Evolutionary conservation across 2,329 filamentous ascomycete genomes (phyloP).

Genomic region (Gnomoniopsis smithogilvyi): DNA sequence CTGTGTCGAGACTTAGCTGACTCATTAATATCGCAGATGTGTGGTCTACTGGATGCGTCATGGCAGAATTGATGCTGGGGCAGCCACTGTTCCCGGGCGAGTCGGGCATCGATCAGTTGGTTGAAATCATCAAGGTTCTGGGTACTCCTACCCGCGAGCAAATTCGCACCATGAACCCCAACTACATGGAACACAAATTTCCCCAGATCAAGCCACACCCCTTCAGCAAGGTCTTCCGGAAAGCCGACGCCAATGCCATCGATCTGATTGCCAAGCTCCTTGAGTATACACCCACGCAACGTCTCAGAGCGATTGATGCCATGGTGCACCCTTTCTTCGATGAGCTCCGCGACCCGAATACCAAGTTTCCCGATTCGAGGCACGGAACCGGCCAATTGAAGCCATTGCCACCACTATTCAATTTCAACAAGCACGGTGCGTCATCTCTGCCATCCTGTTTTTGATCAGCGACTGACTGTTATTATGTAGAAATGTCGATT

Average conservation of each 20-base stretch:
- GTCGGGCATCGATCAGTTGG: conserved; percentile 96
- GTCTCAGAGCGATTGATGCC: conserved; percentile 87
- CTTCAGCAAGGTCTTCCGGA: conserved; percentile 98
- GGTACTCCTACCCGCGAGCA: conserved; percentile 96
- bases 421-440: conserved; percentile 92
- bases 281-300: conserved; percentile 96
- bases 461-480: conserved; percentile 21
- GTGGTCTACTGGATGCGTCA: conserved; percentile 98
- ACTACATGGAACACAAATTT: conserved; percentile 99
- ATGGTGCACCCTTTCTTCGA: conserved; percentile 99
- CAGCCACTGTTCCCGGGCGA: conserved; percentile 97
- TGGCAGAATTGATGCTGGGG: conserved; percentile 98
- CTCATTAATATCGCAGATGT: conserved; percentile 65
- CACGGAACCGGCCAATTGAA: conserved; percentile 76
- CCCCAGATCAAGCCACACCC: conserved; percentile 99
- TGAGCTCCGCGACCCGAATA: conserved; percentile 87
- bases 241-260: conserved; percentile 88
- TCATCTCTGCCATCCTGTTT: conserved; percentile 18
- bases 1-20: neutral
- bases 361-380: conserved; percentile 89
- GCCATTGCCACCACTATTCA: conserved; percentile 84
- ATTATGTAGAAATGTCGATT: conserved; percentile 82
- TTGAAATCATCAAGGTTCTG: conserved; percentile 98
- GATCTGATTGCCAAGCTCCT: conserved; percentile 90
- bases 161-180: conserved; percentile 99